phyloP scores from a whole-genome alignment of 163 green algal genomes.

The Scenedesmus sp. region DNA sequence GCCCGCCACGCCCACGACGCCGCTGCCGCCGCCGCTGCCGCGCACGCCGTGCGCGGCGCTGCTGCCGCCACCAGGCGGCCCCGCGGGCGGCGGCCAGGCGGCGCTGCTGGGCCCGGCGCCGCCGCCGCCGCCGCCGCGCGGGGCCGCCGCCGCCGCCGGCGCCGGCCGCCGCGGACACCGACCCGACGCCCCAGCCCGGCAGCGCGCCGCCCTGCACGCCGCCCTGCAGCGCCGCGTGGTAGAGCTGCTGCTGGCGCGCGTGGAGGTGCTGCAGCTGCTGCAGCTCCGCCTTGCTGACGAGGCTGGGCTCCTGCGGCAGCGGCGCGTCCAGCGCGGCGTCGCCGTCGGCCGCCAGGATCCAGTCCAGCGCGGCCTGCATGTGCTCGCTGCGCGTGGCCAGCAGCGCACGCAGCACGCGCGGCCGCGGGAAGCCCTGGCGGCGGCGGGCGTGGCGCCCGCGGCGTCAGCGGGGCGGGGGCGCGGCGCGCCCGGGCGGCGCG shows the following conservation, averaged over 20 bases:
- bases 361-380: slow-evolving; percentile 76
- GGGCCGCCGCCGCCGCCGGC: neutral
- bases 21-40: neutral
- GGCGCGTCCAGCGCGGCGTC: slow-evolving; percentile 58
- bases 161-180: neutral
- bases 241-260: slow-evolving; percentile 30
- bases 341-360: slow-evolving; percentile 64
- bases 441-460: neutral
- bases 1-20: slow-evolving; percentile 65
- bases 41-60: neutral
- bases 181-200: slow-evolving; percentile 20
- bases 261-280: slow-evolving; percentile 28
- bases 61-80: slow-evolving; percentile 8
- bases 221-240: slow-evolving; percentile 11
- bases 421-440: slow-evolving; percentile 59
- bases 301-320: slow-evolving; percentile 10
- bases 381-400: slow-evolving; percentile 55
- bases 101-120: slow-evolving; percentile 1
- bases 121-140: slow-evolving; percentile 1
- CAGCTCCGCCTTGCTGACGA: slow-evolving; percentile 11
- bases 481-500: too few relatives aligned
- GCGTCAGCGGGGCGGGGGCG: neutral
- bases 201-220: too few relatives aligned
- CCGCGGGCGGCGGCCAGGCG: neutral
- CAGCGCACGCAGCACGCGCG: slow-evolving; percentile 53